A percentile compares a stretch with the other conserved stretches of the same genome.
Conservation (phyloP, 352 stramenopile species). For the Albugo laibachii region DNA sequence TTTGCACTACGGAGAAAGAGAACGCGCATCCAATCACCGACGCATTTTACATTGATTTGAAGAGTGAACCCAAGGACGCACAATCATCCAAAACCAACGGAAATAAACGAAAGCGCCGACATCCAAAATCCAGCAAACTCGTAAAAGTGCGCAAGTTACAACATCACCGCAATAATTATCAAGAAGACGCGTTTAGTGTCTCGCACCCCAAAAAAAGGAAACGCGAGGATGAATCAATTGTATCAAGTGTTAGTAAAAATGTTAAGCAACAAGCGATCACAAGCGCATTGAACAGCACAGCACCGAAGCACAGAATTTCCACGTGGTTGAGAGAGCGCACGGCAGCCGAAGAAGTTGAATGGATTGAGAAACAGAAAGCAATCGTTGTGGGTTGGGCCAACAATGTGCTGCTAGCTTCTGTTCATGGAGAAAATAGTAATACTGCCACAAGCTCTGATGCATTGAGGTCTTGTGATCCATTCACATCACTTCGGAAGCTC, state of each 20-base stretch:
- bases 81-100: too few species aligned
- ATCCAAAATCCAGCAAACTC: too few species aligned
- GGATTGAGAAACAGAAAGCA: constrained; percentile 61
- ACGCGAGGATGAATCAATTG: background rate
- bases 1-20: too few species aligned
- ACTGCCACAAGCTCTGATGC: constrained; percentile 8
- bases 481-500: constrained; percentile 9
- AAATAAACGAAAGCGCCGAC: too few species aligned
- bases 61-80: too few species aligned
- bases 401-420: constrained; percentile 51
- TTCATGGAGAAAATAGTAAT: constrained; percentile 4
- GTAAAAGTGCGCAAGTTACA: too few species aligned
- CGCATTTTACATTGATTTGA: background rate
- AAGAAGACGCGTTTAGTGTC: background rate
- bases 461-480: background rate
- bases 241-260: background rate
- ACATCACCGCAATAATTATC: background rate
- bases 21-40: too few species aligned
- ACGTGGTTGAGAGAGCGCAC: background rate
- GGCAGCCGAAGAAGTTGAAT: constrained; percentile 27
- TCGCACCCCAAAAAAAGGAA: background rate
- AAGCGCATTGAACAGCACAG: constrained; percentile 2
- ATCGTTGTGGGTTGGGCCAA: constrained; percentile 79
- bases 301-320: constrained; percentile 4
- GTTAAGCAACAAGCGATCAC: background rate